Conservation (phyloP, 768 basidiomycete genomes). For the Lentinus tigrinus region DNA sequence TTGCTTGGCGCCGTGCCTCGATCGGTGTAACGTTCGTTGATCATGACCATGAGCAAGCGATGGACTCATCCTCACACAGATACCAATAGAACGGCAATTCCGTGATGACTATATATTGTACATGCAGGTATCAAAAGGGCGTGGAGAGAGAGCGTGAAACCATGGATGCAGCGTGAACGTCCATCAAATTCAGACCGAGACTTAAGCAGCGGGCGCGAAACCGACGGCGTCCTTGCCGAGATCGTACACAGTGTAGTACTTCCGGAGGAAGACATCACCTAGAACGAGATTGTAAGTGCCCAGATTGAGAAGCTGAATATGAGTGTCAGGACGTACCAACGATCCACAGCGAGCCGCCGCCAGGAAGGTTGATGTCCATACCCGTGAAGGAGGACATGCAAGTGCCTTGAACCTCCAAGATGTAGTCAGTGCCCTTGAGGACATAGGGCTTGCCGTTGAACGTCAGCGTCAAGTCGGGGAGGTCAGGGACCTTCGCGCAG, state of each 20-base stretch:
- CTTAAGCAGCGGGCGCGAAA: constrained; percentile 58
- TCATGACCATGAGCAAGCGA: not conserved
- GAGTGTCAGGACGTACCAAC: constrained; percentile 53
- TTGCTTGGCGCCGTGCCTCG: not conserved
- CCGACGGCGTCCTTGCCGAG: constrained; percentile 77
- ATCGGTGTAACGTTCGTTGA: too few relatives aligned
- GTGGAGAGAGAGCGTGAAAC: not conserved
- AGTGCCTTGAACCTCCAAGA: constrained; percentile 86
- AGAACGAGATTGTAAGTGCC: not conserved
- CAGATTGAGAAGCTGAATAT: not conserved
- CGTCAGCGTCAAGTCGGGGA: constrained; percentile 83
- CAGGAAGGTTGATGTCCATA: constrained; percentile 81
- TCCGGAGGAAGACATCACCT: constrained; percentile 91
- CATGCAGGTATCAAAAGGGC: constrained; percentile 15
- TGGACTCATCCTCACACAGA: not conserved
- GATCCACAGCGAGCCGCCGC: constrained; percentile 80
- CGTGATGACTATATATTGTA: constrained; percentile 6
- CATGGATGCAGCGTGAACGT: not conserved
- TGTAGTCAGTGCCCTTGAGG: constrained; percentile 82
- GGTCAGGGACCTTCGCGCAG: constrained; percentile 76
- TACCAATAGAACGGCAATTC: not conserved
- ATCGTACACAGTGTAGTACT: constrained; percentile 90
- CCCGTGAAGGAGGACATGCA: constrained; percentile 95
- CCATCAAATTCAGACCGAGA: not conserved
- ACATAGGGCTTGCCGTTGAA: constrained; percentile 81